Evolutionary conservation across 2,329 filamentous ascomycete genomes (phyloP), one percentile per base, ranked within the genome.

Genomic region (Pezicula carpinea): DNA sequence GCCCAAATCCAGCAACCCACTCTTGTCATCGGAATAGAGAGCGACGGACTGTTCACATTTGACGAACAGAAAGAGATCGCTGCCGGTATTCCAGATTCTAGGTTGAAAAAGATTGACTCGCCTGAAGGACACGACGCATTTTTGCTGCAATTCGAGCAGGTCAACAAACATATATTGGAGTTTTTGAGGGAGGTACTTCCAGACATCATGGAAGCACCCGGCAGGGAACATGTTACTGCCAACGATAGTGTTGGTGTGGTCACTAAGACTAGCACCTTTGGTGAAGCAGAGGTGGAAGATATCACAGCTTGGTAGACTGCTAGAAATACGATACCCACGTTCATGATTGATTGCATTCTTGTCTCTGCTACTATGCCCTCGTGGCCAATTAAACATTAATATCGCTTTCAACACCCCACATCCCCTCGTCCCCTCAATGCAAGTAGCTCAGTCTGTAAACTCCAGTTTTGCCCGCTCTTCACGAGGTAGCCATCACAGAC

Each of bases 91-190:
- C 85, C 84, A 3, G 74, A 92, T 58, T 83, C 88, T 1, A 79
- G 80, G 10, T 71, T 99, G 21, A 83, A 89, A 66, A 89, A 83
- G 39, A 99, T 99, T 50, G 89, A 97, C 60, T 95, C 87, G 51
- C 87, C 89, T 0, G 93, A 99, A 64, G 93, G 93, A 1, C 93
- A 99, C 60, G 93, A 99, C 66, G 93, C 93, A 0, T 99, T 99
- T 66, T 69, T 99, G 60, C 71, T 99, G 46, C 92, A 99, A 67
- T 99, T 99, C 62, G 89, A 96, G 71, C 92, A 97, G 69, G 93
- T 97, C 49, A 99, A 99, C 68, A 76, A 74, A 26, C 89, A 96
- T 63, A 82, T 96, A 42, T 69, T 96, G 15, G 80, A 79, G 2
- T 99, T 99, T 64, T 73, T 99, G 66, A 79, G 83, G 49, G 83